Evolutionary conservation across 1,139 yeast species (phyloP), one percentile per base, ranked within the genome.

Genomic region (Oligophagozyma castellii): DNA sequence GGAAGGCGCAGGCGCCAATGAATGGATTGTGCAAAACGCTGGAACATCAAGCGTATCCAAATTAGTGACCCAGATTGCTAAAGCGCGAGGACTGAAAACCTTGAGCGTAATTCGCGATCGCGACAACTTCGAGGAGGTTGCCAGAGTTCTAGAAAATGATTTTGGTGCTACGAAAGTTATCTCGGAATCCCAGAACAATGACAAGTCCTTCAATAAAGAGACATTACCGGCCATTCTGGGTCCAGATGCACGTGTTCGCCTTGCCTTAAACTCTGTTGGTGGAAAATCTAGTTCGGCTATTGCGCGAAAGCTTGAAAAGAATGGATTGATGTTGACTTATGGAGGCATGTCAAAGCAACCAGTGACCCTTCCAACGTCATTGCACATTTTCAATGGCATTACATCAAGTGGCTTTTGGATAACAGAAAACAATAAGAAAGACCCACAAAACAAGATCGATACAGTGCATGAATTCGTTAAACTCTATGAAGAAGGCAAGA

Each of bases 291-390:
- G 84, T 23, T 65, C 93, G 2, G 74, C 76, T 24, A 63, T 89
- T 42, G 89, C 94, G 5, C 67, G 95, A 40, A 84, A 84, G 50
- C 65, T 89, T 38, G 72, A 69, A 29, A 65, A 70, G 37, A 81
- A 84, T 18, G 73, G 73, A 2, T 65, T 78, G 38, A 63, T 89
- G 64, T 72, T 80, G 44, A 84, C 98, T 1, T 89, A 89, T 51
- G 99, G 99, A 16, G 98, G 95, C 28, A 89, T 89, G 98, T 81
- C 96, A 4, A 74, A 75, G 63, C 89, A 83, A 57, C 98, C 98
- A 3, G 92, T 92, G 15, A 68, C 72, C 12, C 57, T 89, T 35
- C 95, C 96, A 24, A 83, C 95, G 1, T 72, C 94, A 1, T 59
- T 81, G 36, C 80, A 81, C 48, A 86, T 92, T 40, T 89, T 89